These are phyloP conservation scores for Lotmaria passim DNA, from an alignment of 208 protist genomes.

Conservation along the genomic window DNA sequence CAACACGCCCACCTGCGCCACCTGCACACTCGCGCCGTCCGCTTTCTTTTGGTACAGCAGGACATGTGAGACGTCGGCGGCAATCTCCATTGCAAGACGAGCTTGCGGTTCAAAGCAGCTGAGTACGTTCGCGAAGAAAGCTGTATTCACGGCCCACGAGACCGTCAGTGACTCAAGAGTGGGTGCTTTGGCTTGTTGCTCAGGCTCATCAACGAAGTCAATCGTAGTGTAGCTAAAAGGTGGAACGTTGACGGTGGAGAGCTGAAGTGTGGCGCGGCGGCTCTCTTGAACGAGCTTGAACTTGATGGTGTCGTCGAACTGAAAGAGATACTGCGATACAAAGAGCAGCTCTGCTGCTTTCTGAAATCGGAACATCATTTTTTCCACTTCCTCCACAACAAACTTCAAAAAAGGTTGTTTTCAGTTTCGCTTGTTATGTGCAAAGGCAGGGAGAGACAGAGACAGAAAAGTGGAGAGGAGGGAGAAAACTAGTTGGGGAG, in stretches of 20 bases:
- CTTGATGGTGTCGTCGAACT: constrained; percentile 54
- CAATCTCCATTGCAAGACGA: constrained; percentile 50
- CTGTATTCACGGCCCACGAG: constrained; percentile 55
- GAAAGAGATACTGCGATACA: constrained; percentile 32
- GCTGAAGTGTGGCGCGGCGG: constrained; percentile 21
- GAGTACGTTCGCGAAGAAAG: constrained; percentile 44
- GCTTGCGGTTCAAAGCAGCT: constrained; percentile 51
- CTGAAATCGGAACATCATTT: constrained; percentile 40
- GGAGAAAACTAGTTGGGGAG: neutral
- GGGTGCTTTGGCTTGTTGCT: constrained; percentile 9
- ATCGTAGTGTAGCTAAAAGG: constrained; percentile 70
- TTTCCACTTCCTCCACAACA: neutral
- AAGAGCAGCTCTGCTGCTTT: constrained; percentile 30
- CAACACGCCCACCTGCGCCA: constrained; percentile 51
- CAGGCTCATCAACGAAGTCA: constrained; percentile 26
- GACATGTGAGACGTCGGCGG: constrained; percentile 39
- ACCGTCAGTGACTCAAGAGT: constrained; percentile 26
- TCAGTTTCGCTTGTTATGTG: too few relatives aligned
- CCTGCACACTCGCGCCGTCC: constrained; percentile 39
- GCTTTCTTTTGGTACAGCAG: constrained; percentile 47
- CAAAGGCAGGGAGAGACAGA: neutral
- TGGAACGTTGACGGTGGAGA: constrained; percentile 50
- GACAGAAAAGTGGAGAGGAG: neutral
- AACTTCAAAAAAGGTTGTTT: too few relatives aligned
- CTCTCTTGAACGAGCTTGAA: constrained; percentile 35